Percentiles rank a stretch among this genome's conserved stretches.
These are phyloP conservation scores for Diaporthe amygdali DNA, from an alignment of 2,329 filamentous ascomycete species.

Conservation along the genomic window DNA sequence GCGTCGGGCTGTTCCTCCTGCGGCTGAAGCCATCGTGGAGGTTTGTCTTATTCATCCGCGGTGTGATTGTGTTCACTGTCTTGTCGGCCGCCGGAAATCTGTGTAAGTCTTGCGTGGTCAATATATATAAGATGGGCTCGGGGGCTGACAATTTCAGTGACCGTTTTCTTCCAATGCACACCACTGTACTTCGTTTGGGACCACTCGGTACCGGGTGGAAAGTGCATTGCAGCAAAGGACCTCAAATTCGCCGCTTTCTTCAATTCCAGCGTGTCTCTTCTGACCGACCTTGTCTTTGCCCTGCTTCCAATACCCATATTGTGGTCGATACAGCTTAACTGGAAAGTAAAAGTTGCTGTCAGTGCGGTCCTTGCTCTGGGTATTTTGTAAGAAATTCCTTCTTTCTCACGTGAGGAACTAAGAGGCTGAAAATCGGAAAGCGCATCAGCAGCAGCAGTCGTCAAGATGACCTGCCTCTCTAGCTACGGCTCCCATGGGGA, in stretches of 20 bases:
- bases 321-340: slow-evolving; percentile 36
- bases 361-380: slow-evolving; percentile 33
- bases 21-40: slow-evolving; percentile 25
- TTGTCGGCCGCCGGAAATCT: slow-evolving; percentile 32
- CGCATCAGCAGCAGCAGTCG: neutral
- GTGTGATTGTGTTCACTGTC: slow-evolving; percentile 32
- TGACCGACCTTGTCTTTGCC: slow-evolving; percentile 36
- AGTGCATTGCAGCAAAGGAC: slow-evolving; percentile 30
- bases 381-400: neutral
- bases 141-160: neutral
- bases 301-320: slow-evolving; percentile 34
- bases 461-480: slow-evolving; percentile 33
- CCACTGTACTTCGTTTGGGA: neutral
- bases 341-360: slow-evolving; percentile 33
- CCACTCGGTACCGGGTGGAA: neutral
- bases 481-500: slow-evolving; percentile 35
- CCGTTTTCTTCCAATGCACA: neutral
- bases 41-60: slow-evolving; percentile 30
- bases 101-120: slow-evolving; percentile 20
- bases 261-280: slow-evolving; percentile 38
- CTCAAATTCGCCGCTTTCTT: slow-evolving; percentile 35
- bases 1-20: slow-evolving; percentile 36
- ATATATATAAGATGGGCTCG: neutral
- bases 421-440: neutral
- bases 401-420: accelerated